Evolutionary conservation across 1,284 basidiomycete genomes (phyloP), one percentile per base, ranked within the genome.

Genomic region (Exobasidium cylindrosporum): DNA sequence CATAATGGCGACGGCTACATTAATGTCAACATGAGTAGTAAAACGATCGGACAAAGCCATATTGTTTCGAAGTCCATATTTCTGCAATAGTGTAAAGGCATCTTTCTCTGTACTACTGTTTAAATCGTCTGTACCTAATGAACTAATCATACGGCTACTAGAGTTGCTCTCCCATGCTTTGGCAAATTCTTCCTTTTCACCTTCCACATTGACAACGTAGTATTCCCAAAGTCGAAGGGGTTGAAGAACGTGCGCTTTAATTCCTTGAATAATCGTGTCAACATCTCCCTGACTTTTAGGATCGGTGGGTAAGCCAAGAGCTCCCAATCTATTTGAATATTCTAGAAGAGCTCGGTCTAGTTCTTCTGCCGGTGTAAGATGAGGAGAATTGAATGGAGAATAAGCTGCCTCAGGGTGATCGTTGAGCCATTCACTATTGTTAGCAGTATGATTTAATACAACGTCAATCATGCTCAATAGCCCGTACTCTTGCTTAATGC

Each of bases 401-500:
- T 76, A 76, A 2, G 65, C 73, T 3, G 73, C 69, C 2, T 75
- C 74, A 7, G 74, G 74, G 45, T 76, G 74, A 11, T 74, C 69
- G 58, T 76, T 68, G 46, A 76, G 69, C 74, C 74, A 76, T 30
- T 63, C 65, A 52, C 66, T 69, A 57, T 72, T 69, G 58, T 73
- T 66, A 0, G 73, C 72, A 2, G 73, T 75, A 61, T 76, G 74
- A 26, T 76, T 76, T 62, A 70, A 66, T 21, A 76, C 74, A 7
- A 76, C 67, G 47, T 76, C 74, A 28, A 65, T 72, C 67, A 76
- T 72, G 68, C 73, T 73, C 31, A 73, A 67, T 5, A 76, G 45
- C n/a, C 74, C 74, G 56, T 68, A 71, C 57, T 74, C 66, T 17
- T 60, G 29, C 43, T 69, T 75, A 58, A 76, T 65, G 24, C 64